phyloP scores from a whole-genome alignment of 2,329 filamentous ascomycete genomes.

The Ophiocordyceps polyrhachis-furcata region DNA sequence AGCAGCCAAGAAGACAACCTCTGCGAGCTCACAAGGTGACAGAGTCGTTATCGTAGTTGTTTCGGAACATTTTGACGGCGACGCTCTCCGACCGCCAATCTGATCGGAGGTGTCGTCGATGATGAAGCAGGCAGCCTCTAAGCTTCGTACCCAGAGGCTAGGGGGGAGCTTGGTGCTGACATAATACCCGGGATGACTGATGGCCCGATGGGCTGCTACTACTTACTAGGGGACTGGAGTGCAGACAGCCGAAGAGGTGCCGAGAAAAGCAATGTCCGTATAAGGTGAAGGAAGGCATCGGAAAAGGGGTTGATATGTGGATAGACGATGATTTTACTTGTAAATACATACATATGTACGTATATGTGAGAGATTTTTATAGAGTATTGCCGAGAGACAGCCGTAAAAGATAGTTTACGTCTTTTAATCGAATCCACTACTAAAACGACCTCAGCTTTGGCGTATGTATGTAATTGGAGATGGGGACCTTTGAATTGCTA shows the following conservation, averaged over 20 bases:
- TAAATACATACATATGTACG: too few species aligned
- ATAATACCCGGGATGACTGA: too few species aligned
- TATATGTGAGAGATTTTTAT: too few species aligned
- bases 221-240: too few species aligned
- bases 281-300: background rate
- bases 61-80: conserved; percentile 96
- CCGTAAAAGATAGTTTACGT: too few species aligned
- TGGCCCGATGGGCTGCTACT: background rate
- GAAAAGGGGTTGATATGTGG: background rate
- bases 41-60: conserved; percentile 99
- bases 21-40: conserved; percentile 73
- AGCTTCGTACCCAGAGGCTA: background rate
- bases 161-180: background rate
- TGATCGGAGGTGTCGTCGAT: background rate
- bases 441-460: too few species aligned
- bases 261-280: background rate
- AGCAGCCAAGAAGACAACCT: conserved; percentile 7
- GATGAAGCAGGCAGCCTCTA: background rate
- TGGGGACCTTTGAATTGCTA: too few species aligned
- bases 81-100: conserved; percentile 4
- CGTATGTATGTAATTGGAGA: too few species aligned
- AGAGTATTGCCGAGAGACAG: too few species aligned
- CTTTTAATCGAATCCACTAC: too few species aligned
- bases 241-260: background rate
- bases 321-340: too few species aligned